Percentiles rank a stretch among this genome's conserved stretches.
These are phyloP conservation scores for Pinus taeda DNA, from an alignment of 75 land plant species.

Conservation along the genomic window DNA sequence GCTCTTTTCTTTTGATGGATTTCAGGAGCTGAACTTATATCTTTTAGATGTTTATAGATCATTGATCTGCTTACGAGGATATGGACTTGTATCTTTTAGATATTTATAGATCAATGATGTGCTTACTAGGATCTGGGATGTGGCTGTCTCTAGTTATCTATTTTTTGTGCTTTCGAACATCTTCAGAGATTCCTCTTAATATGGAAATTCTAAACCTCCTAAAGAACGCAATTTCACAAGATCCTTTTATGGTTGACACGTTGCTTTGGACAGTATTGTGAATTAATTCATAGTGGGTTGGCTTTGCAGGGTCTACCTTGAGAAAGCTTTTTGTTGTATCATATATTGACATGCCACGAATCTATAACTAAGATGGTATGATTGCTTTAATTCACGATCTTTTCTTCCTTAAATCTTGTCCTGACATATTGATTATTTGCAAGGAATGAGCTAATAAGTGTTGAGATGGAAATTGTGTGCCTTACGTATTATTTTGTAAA, in stretches of 20 bases:
- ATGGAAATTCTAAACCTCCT: neutral
- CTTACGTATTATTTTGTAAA: neutral
- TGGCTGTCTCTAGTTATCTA: neutral
- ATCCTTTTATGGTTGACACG: neutral
- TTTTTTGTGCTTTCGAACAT: neutral
- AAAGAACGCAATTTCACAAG: neutral
- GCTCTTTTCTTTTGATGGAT: too few relatives aligned
- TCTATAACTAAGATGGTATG: conserved; percentile 1
- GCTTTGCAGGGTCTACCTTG: neutral
- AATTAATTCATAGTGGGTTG: neutral
- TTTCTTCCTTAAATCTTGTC: neutral
- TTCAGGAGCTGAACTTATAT: too few relatives aligned
- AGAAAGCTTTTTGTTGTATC: too few relatives aligned
- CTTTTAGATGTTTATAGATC: too few relatives aligned
- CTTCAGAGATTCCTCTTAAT: neutral
- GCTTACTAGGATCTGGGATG: neutral
- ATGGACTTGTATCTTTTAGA: too few relatives aligned
- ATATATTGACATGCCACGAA: neutral
- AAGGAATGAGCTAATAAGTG: neutral
- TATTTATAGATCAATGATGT: neutral
- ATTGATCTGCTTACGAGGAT: too few relatives aligned
- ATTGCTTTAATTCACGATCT: neutral
- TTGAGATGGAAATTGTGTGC: neutral
- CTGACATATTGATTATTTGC: neutral
- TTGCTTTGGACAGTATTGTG: neutral